phyloP scores from a whole-genome alignment of 2,329 filamentous ascomycete species.

The Lachnum nothofagi region DNA sequence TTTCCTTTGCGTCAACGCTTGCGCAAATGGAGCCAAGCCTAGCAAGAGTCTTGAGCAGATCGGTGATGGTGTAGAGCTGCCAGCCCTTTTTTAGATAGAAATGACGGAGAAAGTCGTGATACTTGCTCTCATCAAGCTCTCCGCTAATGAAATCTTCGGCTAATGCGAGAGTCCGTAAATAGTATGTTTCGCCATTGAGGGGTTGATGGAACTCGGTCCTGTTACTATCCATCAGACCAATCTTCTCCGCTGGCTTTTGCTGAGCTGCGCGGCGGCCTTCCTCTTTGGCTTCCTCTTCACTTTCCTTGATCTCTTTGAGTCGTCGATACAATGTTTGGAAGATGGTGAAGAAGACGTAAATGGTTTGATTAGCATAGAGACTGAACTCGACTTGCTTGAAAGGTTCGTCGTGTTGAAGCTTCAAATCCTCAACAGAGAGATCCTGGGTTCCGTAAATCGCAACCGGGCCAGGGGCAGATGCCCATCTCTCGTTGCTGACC shows the following conservation, averaged over 20 bases:
- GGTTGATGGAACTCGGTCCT: constrained; percentile 72
- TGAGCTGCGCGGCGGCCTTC: constrained; percentile 69
- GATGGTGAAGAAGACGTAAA: constrained; percentile 92
- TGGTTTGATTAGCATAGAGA: constrained; percentile 83
- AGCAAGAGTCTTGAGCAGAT: constrained; percentile 75
- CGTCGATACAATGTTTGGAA: constrained; percentile 88
- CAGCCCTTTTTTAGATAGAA: constrained; percentile 90
- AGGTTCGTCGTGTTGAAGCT: constrained; percentile 70
- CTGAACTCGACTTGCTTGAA: constrained; percentile 79
- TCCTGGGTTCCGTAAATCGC: constrained; percentile 51
- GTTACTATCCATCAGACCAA: constrained; percentile 76
- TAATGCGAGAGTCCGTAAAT: constrained; percentile 76
- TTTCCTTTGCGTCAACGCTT: constrained; percentile 82
- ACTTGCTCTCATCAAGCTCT: constrained; percentile 73
- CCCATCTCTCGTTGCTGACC: constrained; percentile 58
- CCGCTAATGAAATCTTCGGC: constrained; percentile 81
- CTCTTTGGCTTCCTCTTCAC: constrained; percentile 65
- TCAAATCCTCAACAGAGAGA: constrained; percentile 52
- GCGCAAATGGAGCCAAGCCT: constrained; percentile 79
- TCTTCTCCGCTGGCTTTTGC: constrained; percentile 73
- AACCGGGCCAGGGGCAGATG: constrained; percentile 56
- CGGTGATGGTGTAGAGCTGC: constrained; percentile 89
- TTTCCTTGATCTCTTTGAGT: constrained; percentile 75
- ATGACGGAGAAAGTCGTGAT: constrained; percentile 85
- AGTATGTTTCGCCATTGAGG: constrained; percentile 62